Evolutionary conservation across 441 rosid genomes (phyloP), one percentile per base, ranked within the genome.

Genomic region (Biscutella laevigata): DNA sequence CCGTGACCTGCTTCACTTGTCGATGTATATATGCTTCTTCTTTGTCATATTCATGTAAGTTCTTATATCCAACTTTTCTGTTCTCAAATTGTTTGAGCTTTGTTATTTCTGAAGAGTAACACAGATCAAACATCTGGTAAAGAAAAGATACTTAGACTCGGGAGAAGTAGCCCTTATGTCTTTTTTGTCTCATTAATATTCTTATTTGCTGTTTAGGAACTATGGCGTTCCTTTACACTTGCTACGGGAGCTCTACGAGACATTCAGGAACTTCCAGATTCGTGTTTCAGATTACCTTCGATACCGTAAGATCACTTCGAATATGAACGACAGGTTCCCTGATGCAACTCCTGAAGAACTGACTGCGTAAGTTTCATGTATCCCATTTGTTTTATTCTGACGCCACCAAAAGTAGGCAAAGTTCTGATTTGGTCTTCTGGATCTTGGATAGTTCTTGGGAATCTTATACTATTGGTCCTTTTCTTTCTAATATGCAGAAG

Each of bases 331-430:
- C 35, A 77, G 88, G 62, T 92, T 92, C 71, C 94, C 95, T 19
- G 95, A 92, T 66, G 99, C 99, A 25, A 83, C 96, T 36, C 79
- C 86, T 1, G 98, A 86, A 76, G 98, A 92, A 74, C 84, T 92
- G 49, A 66, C 68, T 48, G 84, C 66, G 98, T 92, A 50, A 76
- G 96, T 76, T 66, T 9, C 24, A 26, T 8, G 26, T 8, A 58
- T 19, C 5, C 25, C 40, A 48, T 13, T 47, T 38, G 2, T 37
- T 41, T 55, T 63, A 6, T 42, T 30, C 4, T 13, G 29, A 20
- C 13, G 53, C 26, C 38, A 52, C 27, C 16, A 10, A 55, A 39
- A 29, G 43, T 25, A 29, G 42, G 7, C 57, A 39, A 0, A 45
- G 8, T 17, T 54, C 10, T 55, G 30, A 22, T 25, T 13, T 54